Base-by-base conservation (phyloP, 352 stramenopile species). In the Phytophthora cajani region DNA sequence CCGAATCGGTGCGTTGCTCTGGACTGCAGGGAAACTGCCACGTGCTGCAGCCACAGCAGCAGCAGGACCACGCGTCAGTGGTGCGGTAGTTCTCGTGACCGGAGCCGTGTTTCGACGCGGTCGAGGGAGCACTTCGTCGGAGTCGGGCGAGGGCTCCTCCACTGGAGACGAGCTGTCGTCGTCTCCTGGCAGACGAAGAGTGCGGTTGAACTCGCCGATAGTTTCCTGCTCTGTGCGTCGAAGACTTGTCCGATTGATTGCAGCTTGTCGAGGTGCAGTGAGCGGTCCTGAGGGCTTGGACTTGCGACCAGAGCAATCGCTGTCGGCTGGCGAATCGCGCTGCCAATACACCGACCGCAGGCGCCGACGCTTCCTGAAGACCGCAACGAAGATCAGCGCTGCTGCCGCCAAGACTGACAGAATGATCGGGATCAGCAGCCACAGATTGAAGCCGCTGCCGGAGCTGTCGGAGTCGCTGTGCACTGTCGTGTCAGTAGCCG, bases 211-310 rank as follows among this genome's bases (percentile, higher is more conserved):
- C 25, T 77, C 70, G 5, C 70, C 70, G n/a, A 77, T 74, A 1
- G 70, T 77, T 56, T 77, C 60, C 32, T 77, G 70, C 27, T 77
- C 65, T 12, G 70, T 77, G 8, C 65, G 65, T 50, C 65, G 59
- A 7, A 77, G 65, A 62, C 70, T 77, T 46, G 70, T 71, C 11
- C 59, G 54, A 19, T 74, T 71, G 8, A 63, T 40, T 55, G 17
- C 56, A 16, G 38, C 52, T 33, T 27, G 42, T 53, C 69, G 60
- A 54, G 65, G 65, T 5, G 50, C 57, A 49, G 38, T 27, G 16
- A 72, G 60, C 3, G 62, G 59, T 23, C 65, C 65, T 0, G 58
- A 55, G 9, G 65, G 65, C 12, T 74, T 77, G 2, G 70, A 67
- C 40, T 74, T 74, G 6, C 57, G 36, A 33, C 65, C 38, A 16